Percentiles rank a stretch among this genome's conserved stretches.
These are phyloP conservation scores for Microdochium nivale DNA, from an alignment of 2,329 filamentous ascomycete genomes.

Conservation along the genomic window DNA sequence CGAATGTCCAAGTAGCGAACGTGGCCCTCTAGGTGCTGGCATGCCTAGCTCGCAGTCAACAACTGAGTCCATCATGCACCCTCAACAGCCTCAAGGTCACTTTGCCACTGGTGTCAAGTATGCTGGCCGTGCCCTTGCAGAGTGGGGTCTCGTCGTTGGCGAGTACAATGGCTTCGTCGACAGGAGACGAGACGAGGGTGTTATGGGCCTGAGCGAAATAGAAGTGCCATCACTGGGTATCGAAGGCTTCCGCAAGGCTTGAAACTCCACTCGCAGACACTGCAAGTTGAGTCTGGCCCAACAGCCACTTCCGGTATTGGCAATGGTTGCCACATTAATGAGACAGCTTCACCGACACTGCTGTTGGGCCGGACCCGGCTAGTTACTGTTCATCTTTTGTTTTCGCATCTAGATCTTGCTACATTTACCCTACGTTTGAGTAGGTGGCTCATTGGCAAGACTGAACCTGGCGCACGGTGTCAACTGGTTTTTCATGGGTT, in stretches of 20 bases:
- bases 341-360: too few species aligned
- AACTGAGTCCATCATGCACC: conserved; percentile 26
- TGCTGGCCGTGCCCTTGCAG: conserved; percentile 64
- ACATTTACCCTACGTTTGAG: too few species aligned
- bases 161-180: conserved; percentile 81
- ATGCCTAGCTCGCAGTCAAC: neutral
- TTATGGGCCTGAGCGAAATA: conserved; percentile 55
- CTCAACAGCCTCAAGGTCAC: conserved; percentile 35
- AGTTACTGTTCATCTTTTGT: too few species aligned
- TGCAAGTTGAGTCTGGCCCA: too few species aligned
- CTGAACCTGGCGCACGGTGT: too few species aligned
- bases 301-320: too few species aligned
- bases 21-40: neutral
- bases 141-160: conserved; percentile 67
- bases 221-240: conserved; percentile 60
- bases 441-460: too few species aligned
- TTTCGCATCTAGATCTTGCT: too few species aligned
- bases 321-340: too few species aligned
- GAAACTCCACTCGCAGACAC: too few species aligned
- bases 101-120: conserved; percentile 46
- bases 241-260: conserved; percentile 44
- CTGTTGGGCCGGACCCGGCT: too few species aligned
- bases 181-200: conserved; percentile 63
- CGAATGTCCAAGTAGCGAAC: neutral
- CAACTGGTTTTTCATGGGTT: too few species aligned